Evolutionary conservation across 176 grass and related monocot species (phyloP), one percentile per base, ranked within the genome.

Genomic region (Avena sativa): DNA sequence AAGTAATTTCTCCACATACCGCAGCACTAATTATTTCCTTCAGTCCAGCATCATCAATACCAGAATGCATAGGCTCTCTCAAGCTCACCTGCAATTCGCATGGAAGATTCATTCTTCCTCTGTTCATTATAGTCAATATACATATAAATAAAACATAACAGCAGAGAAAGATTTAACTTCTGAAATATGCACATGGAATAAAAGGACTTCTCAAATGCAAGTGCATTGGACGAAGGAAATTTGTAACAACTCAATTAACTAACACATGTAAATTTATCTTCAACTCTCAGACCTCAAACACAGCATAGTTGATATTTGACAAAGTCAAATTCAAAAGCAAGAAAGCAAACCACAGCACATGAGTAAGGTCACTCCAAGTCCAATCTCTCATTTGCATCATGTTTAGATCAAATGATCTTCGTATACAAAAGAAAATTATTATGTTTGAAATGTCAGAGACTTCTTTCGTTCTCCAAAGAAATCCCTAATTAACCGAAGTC

Each of bases 1-100:
- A 81, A 77, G 30, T n/a, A 78, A 51, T 19, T 58, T 79, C 50
- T 85, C 30, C 34, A 88, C 92, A 79, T 98, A 98, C 91, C 58
- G 87, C 89, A 52, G 89, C 80, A 79, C 88, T 85, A 86, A 95
- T 98, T 87, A 98, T 95, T 76, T 98, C 85, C 89, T 90, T 92
- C 32, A 98, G 83, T 62, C 84, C 80, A 81, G 78, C 79, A 20
- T 95, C 83, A 78, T 98, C 87, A 32, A 95, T 68, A 77, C 95
- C 95, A 85, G 75, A 62, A 25, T 91, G 89, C 30, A 98, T 90
- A 44, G 95, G 95, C 48, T 92, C 93, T 92, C 93, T 95, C 77
- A 98, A 90, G 83, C 95, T 95, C 73, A 95, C 91, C 93, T 95
- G 86, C 71, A 79, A 4, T 47, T 48, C 13, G 1, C 15, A 79